Percentiles rank a stretch among this genome's conserved stretches.
phyloP scores from a whole-genome alignment of 192 early-diverging fungal genomes.

The Mortierella alpina region DNA sequence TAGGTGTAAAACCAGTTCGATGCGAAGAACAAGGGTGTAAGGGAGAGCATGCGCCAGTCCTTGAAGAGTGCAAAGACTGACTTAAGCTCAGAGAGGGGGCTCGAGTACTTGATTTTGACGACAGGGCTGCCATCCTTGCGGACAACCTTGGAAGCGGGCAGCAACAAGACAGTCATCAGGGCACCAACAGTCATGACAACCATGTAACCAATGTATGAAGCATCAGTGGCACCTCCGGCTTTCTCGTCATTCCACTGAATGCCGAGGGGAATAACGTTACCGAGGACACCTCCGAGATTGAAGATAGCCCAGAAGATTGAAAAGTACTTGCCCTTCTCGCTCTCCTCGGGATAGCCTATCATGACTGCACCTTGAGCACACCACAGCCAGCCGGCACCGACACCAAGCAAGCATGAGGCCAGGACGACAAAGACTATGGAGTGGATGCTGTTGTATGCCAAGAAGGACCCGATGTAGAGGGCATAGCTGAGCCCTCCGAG shows the following conservation, averaged over 20 bases:
- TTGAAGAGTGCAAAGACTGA: conserved; percentile 68
- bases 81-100: conserved; percentile 62
- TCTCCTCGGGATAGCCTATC: conserved; percentile 84
- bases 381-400: conserved; percentile 80
- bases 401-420: conserved; percentile 81
- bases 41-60: conserved; percentile 72
- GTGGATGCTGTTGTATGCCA: conserved; percentile 65
- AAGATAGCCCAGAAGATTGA: conserved; percentile 91
- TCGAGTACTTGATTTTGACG: conserved; percentile 72
- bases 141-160: conserved; percentile 68
- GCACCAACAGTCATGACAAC: conserved; percentile 74
- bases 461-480: conserved; percentile 79
- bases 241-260: conserved; percentile 70
- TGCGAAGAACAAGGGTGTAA: conserved; percentile 75
- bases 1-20: conserved; percentile 88
- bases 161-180: conserved; percentile 65
- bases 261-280: conserved; percentile 76
- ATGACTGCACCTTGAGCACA: conserved; percentile 86
- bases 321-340: conserved; percentile 83
- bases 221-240: conserved; percentile 63
- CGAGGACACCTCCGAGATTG: conserved; percentile 80
- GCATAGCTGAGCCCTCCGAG: conserved; percentile 76
- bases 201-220: conserved; percentile 81
- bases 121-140: conserved; percentile 78
- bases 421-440: conserved; percentile 68